Conservation (phyloP, 83 land plant species). For the Picea abies region DNA sequence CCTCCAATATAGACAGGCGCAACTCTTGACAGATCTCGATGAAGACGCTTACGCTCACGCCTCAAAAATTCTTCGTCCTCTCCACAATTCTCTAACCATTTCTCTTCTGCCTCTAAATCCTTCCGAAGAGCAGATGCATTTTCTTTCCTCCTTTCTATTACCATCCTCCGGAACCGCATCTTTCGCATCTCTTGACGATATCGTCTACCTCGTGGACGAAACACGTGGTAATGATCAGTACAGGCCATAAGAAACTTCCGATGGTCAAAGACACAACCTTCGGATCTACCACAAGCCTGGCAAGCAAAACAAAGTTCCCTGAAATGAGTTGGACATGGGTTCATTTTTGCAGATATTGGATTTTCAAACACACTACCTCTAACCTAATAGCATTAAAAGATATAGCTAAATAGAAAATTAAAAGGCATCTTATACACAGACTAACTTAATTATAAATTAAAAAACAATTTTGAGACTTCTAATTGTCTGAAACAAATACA, state of each 20-base stretch:
- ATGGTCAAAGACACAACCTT: constrained; percentile 89
- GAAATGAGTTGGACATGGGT: not conserved
- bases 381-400: not conserved
- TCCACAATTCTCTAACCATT: constrained; percentile 87
- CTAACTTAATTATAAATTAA: no score
- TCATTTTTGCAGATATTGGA: not conserved
- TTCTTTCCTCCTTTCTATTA: constrained; percentile 47
- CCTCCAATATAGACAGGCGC: constrained; percentile 88
- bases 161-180: constrained; percentile 48
- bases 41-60: constrained; percentile 88
- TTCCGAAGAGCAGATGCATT: constrained; percentile 61
- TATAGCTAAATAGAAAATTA: not conserved
- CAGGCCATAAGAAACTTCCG: constrained; percentile 95
- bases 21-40: constrained; percentile 81
- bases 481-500: no score
- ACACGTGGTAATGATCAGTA: constrained; percentile 76
- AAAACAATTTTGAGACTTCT: no score
- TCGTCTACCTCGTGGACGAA: constrained; percentile 64
- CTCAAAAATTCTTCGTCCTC: constrained; percentile 97
- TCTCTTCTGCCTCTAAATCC: constrained; percentile 92
- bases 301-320: constrained; percentile 13
- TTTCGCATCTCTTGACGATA: constrained; percentile 36
- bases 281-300: constrained; percentile 96
- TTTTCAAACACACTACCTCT: not conserved
- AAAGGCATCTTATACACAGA: no score